Percentiles rank a stretch among this genome's conserved stretches.
Evolutionary conservation across 75 land plant species (phyloP).

Genomic region (Gnetum montanum): DNA sequence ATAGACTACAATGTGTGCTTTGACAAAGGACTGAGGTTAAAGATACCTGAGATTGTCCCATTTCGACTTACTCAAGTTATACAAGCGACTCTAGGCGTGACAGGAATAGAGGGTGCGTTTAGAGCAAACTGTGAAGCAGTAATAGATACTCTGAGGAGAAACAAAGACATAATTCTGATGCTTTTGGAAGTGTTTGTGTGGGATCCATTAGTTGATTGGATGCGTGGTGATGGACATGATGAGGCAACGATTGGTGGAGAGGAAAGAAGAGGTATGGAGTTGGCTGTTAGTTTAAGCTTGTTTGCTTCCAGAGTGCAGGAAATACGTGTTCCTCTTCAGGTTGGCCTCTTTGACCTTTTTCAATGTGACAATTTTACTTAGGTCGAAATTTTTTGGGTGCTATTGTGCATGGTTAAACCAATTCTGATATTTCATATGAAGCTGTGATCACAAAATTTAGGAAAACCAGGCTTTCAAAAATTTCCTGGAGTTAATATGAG

Average conservation of each 20-base stretch:
- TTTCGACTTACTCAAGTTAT: constrained; percentile 96
- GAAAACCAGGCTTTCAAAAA: too few species aligned
- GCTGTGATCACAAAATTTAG: not conserved
- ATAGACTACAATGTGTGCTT: constrained; percentile 99
- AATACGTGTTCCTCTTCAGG: constrained; percentile 92
- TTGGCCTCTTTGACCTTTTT: too few species aligned
- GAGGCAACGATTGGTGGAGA: constrained; percentile 92
- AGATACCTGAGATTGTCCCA: constrained; percentile 98
- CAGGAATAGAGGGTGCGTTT: constrained; percentile 85
- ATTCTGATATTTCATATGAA: too few species aligned
- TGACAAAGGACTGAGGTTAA: constrained; percentile 91
- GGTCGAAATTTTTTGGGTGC: not conserved
- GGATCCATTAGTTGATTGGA: constrained; percentile 99
- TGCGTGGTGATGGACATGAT: constrained; percentile 85
- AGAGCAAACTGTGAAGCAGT: constrained; percentile 87
- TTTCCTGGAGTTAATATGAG: too few species aligned
- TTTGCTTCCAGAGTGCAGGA: constrained; percentile 94
- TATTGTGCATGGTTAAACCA: not conserved
- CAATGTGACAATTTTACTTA: not conserved
- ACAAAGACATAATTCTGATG: constrained; percentile 88
- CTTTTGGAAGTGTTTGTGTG: constrained; percentile 91
- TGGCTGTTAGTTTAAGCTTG: constrained; percentile 88
- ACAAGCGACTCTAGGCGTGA: constrained; percentile 82
- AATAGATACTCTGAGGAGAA: constrained; percentile 57
- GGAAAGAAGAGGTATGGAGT: constrained; percentile 95